phyloP scores from a whole-genome alignment of 2,329 filamentous ascomycete genomes.

The Akanthomyces uredinophilus region DNA sequence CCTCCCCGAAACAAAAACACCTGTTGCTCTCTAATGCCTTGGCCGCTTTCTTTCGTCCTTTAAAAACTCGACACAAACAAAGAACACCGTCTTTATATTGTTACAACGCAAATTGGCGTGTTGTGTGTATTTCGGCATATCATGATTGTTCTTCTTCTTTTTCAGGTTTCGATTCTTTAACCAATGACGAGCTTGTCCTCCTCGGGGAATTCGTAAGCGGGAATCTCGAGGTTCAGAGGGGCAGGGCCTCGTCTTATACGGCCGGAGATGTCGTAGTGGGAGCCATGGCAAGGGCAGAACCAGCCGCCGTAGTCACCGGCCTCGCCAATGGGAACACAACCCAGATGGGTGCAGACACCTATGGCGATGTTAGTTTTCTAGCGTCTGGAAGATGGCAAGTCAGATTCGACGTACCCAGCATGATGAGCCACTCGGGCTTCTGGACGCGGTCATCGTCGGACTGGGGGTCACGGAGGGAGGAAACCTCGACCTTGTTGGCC shows the following conservation, averaged over 20 bases:
- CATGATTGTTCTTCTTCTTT: neutral
- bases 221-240: conserved; percentile 95
- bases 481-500: conserved; percentile 81
- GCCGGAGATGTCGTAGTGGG: conserved; percentile 99
- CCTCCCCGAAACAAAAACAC: conserved; percentile 1
- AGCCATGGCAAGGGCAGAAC: conserved; percentile 99
- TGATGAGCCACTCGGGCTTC: conserved; percentile 98
- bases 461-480: conserved; percentile 85
- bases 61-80: conserved; percentile 9
- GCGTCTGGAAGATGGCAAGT: neutral
- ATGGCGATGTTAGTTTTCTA: conserved; percentile 19
- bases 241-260: conserved; percentile 96
- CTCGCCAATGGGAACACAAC: conserved; percentile 98
- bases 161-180: conserved; percentile 47
- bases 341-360: conserved; percentile 98
- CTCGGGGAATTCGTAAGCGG: conserved; percentile 85
- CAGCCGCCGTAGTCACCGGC: conserved; percentile 96
- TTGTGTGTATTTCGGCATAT: neutral
- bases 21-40: conserved; percentile 10
- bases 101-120: conserved; percentile 11
- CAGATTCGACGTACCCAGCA: conserved; percentile 66
- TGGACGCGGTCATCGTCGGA: conserved; percentile 87
- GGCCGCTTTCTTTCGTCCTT: neutral
- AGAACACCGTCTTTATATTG: conserved; percentile 11
- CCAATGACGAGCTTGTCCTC: conserved; percentile 87